phyloP scores from a whole-genome alignment of 78 protist genomes.

The Fonticula alba region DNA sequence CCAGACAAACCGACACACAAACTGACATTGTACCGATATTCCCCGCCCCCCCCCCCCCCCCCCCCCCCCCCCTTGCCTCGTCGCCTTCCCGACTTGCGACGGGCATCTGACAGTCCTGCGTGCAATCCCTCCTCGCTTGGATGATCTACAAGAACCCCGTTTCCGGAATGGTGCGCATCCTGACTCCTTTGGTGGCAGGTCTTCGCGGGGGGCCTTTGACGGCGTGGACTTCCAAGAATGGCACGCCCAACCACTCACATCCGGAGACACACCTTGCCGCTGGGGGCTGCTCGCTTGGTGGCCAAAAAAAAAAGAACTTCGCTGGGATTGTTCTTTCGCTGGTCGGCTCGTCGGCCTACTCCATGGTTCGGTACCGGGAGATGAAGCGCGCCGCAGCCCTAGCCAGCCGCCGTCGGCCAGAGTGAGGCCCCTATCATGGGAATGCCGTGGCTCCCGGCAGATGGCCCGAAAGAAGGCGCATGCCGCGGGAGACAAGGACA shows the following conservation, averaged over 20 bases:
- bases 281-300: too few relatives aligned
- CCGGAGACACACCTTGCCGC: background rate
- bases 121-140: conserved; percentile 45
- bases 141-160: conserved; percentile 26
- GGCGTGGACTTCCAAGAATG: too few relatives aligned
- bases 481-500: too few relatives aligned
- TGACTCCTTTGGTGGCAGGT: conserved; percentile 1
- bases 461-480: too few relatives aligned
- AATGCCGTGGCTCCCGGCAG: too few relatives aligned
- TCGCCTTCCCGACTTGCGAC: background rate
- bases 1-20: background rate
- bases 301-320: too few relatives aligned
- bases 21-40: background rate
- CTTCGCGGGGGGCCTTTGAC: too few relatives aligned
- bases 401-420: too few relatives aligned
- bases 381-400: too few relatives aligned
- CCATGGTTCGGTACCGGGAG: conserved; percentile 23
- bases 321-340: conserved; percentile 39
- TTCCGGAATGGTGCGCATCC: conserved; percentile 2
- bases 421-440: too few relatives aligned
- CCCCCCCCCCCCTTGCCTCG: background rate
- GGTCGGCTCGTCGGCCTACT: conserved; percentile 40
- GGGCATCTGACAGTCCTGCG: conserved; percentile 25
- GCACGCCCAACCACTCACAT: background rate
- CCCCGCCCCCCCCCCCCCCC: too few relatives aligned